Conservation (phyloP, 345 rosid species). For the Acer saccharum region DNA sequence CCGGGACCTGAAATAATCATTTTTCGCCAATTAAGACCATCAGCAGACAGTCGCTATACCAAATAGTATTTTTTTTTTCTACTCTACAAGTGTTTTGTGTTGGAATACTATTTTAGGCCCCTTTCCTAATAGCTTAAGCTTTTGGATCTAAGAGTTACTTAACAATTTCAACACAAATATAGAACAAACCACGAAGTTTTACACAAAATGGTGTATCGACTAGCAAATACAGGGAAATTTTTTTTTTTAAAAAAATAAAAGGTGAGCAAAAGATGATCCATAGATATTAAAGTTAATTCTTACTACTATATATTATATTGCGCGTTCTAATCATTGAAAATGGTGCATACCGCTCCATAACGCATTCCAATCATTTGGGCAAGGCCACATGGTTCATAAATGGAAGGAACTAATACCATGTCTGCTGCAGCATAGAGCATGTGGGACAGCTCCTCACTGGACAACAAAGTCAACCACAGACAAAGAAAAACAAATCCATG, state of each 20-base stretch:
- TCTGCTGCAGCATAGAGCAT: slow-evolving; percentile 71
- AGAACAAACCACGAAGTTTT: background rate
- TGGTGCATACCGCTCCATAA: slow-evolving; percentile 55
- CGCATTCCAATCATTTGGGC: slow-evolving; percentile 70
- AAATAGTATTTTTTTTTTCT: too few relatives aligned
- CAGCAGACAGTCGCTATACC: background rate
- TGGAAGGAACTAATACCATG: slow-evolving; percentile 61
- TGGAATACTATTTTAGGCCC: background rate
- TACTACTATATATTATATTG: background rate
- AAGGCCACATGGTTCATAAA: slow-evolving; percentile 68
- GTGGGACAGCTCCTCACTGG: slow-evolving; percentile 63
- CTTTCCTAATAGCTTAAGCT: background rate
- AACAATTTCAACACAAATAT: background rate
- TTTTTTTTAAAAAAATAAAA: background rate
- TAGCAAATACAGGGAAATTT: background rate
- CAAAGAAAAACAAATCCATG: background rate
- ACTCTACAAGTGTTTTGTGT: background rate
- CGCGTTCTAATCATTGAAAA: background rate
- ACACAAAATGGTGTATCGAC: background rate
- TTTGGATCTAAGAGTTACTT: background rate
- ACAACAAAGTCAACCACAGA: slow-evolving; percentile 12
- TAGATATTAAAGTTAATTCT: slow-evolving; percentile 1
- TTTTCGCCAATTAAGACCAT: slow-evolving; percentile 8
- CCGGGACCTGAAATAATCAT: slow-evolving; percentile 44
- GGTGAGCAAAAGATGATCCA: background rate